Percentiles rank a stretch among this genome's conserved stretches.
Evolutionary conservation across 2,329 filamentous ascomycete genomes (phyloP).

Genomic region (Tolypocladium capitatum): DNA sequence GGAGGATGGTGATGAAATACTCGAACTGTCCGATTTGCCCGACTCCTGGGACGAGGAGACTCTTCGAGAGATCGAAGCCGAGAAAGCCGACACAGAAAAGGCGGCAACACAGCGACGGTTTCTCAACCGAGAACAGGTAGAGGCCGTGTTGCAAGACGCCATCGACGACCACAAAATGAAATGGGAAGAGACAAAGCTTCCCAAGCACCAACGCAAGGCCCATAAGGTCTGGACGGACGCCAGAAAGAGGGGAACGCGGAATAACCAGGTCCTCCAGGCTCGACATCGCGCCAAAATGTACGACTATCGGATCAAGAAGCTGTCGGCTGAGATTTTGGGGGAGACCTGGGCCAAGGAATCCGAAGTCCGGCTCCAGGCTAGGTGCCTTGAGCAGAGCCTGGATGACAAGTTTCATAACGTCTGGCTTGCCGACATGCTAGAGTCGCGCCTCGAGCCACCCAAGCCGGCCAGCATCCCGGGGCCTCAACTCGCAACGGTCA

Average conservation of each 20-base stretch:
- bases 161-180: constrained; percentile 34
- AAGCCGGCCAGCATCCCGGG: constrained; percentile 16
- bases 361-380: constrained; percentile 42
- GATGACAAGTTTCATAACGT: constrained; percentile 40
- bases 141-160: constrained; percentile 37
- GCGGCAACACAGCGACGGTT: constrained; percentile 5
- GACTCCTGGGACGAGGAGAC: constrained; percentile 38
- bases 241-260: constrained; percentile 24
- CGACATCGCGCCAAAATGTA: constrained; percentile 27
- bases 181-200: constrained; percentile 48
- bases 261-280: constrained; percentile 28
- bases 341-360: constrained; percentile 37
- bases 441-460: constrained; percentile 24
- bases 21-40: constrained; percentile 24
- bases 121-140: constrained; percentile 33
- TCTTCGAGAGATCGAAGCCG: constrained; percentile 44
- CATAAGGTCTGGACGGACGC: constrained; percentile 48
- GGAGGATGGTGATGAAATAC: constrained; percentile 23
- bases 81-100: constrained; percentile 14
- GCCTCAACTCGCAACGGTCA: constrained; percentile 3
- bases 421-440: constrained; percentile 37
- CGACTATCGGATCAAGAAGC: constrained; percentile 39
- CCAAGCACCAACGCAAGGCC: constrained; percentile 41
- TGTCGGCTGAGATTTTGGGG: constrained; percentile 37
- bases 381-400: constrained; percentile 50